A percentile compares a stretch with the other conserved stretches of the same genome.
Evolutionary conservation across 2,329 filamentous ascomycete genomes (phyloP).

Genomic region (Phyllosticta ampelicida): DNA sequence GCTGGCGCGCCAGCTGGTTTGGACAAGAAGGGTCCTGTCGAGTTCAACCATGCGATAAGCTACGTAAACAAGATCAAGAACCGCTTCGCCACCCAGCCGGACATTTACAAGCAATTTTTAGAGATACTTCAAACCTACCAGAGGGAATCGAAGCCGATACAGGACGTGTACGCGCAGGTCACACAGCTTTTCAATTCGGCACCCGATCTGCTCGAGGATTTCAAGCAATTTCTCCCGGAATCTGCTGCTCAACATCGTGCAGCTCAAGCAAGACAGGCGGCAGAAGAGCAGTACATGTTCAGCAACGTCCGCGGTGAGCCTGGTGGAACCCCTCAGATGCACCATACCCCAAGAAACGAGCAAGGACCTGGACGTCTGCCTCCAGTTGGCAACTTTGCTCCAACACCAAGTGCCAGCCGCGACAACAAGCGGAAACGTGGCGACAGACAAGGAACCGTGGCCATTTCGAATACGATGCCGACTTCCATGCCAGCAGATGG

Average conservation of each 20-base stretch:
- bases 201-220: constrained; percentile 90
- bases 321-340: constrained; percentile 32
- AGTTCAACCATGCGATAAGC: constrained; percentile 98
- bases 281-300: constrained; percentile 57
- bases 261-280: constrained; percentile 45
- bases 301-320: constrained; percentile 51
- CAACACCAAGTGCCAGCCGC: constrained; percentile 70
- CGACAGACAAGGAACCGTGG: constrained; percentile 43
- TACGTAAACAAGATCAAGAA: constrained; percentile 99
- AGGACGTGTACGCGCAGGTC: constrained; percentile 95
- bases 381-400: constrained; percentile 88
- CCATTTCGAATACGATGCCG: constrained; percentile 28
- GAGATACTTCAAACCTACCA: constrained; percentile 98
- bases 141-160: constrained; percentile 93
- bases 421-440: constrained; percentile 78
- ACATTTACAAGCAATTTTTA: constrained; percentile 98
- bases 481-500: constrained; percentile 23
- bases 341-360: constrained; percentile 39
- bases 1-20: constrained; percentile 44
- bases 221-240: constrained; percentile 96
- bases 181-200: constrained; percentile 88
- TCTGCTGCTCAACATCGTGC: constrained; percentile 53
- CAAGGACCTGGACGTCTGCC: constrained; percentile 49
- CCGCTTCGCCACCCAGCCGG: constrained; percentile 88
- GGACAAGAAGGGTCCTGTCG: constrained; percentile 86